Evolutionary conservation across 148 eudicot species (phyloP), one percentile per base, ranked within the genome.

Genomic region (Rhododendron molle): DNA sequence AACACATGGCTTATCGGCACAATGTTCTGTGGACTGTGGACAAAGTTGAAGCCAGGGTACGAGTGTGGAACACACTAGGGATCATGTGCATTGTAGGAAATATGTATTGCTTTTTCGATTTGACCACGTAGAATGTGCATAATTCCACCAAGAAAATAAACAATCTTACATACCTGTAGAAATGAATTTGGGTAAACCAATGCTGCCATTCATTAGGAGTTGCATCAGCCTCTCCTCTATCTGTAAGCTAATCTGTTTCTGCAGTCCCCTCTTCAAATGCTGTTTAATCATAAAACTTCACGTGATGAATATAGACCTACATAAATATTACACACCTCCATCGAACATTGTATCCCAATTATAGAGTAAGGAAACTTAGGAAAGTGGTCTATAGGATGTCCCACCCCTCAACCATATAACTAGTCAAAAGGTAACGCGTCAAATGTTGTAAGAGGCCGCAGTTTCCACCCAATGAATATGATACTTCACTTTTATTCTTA

Each of bases 181-280:
- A 89, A 86, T 85, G 84, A 95, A 85, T 80, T 92, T 92, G 86
- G 92, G 93, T 69, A 93, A 81, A 86, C 90, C 92, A 14, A 90
- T 80, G 81, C 87, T 89, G 80, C 91, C 92, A 80, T 93, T 90
- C 96, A 94, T 91, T 49, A 93, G 83, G 23, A 94, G 85, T 43
- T 89, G 93, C 83, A 89, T 89, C 79, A 90, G 79, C 77, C 88
- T 92, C 85, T 88, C 92, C 56, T 91, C 93, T 30, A 90, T 83
- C 56, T 91, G 93, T 71, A 91, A 88, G 89, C 92, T 93, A 76
- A 91, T 86, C 87, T 93, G 94, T 86, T 91, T 90, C 86, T 92
- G 91, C 83, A 93, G 62, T 69, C 91, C 82, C 83, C 89, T 92
- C 94, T 92, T 86, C 84, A 87, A 81, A 56, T 58, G 11, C 34